Percentiles rank a stretch among this genome's conserved stretches.
Evolutionary conservation across 148 eudicot genomes (phyloP).

Genomic region (Pharnaceum exiguum): DNA sequence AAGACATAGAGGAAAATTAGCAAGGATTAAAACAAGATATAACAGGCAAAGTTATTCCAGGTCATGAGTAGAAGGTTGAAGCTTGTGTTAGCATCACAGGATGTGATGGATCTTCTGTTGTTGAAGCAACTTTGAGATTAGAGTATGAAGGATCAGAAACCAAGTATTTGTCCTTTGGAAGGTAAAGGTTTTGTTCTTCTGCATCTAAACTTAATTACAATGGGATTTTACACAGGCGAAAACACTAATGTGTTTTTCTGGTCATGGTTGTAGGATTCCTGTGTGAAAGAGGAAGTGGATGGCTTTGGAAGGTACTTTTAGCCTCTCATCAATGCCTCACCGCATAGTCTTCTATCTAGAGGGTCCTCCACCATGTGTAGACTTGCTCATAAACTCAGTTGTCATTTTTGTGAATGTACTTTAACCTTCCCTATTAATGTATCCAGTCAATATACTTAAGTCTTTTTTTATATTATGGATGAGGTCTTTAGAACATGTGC

Average conservation of each 20-base stretch:
- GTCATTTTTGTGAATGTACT: too few species aligned
- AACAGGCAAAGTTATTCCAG: slow-evolving; percentile 47
- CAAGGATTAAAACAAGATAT: slow-evolving; percentile 86
- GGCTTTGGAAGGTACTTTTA: slow-evolving; percentile 59
- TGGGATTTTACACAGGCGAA: background rate
- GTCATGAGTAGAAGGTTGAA: slow-evolving; percentile 45
- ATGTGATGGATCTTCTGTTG: slow-evolving; percentile 33
- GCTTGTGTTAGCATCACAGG: slow-evolving; percentile 63
- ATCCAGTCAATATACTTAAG: too few species aligned
- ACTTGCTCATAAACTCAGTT: slow-evolving; percentile 65
- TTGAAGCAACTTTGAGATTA: slow-evolving; percentile 58
- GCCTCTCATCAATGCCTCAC: slow-evolving; percentile 41
- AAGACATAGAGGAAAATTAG: slow-evolving; percentile 60
- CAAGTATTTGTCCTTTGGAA: slow-evolving; percentile 49
- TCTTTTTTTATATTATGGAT: too few species aligned
- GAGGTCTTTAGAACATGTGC: too few species aligned
- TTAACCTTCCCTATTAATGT: too few species aligned
- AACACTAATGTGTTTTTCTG: background rate
- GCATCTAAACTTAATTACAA: too few species aligned
- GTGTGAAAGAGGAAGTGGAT: slow-evolving; percentile 51
- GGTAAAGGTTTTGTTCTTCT: slow-evolving; percentile 29
- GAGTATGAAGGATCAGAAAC: slow-evolving; percentile 38
- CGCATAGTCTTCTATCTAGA: slow-evolving; percentile 65
- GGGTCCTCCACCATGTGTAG: slow-evolving; percentile 76
- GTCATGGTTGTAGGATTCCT: slow-evolving; percentile 35